Base-by-base conservation (phyloP, 345 rosid genomes). In the Eucalyptus virginea region DNA sequence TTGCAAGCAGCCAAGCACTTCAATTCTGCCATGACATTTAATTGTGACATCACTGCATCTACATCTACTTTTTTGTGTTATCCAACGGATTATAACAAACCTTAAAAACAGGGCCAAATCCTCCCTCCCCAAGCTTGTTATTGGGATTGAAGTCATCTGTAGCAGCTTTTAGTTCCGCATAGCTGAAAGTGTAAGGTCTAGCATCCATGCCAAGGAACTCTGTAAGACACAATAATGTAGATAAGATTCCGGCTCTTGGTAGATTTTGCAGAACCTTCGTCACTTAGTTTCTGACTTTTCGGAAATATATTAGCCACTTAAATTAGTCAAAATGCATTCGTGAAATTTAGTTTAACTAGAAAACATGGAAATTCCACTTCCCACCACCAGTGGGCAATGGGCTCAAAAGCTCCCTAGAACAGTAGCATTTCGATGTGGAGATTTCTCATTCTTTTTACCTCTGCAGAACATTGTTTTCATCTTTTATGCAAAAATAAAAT, bases 71-170 rank as follows among this genome's bases (percentile, higher is more conserved):
- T 65, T 65, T 32, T 0, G 42, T 32, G 42, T 17, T 69, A 69
- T 32, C 42, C 12, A 32, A 69, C 24, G 42, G 6, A 32, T 67
- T 32, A 67, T 3, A 67, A 32, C 81, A 8, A 69, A 69, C 42
- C 81, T 69, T 93, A 77, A 88, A 97, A 86, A 97, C 98, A 5
- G 98, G 95, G 89, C 99, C 97, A 90, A 95, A 97, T 87, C 99
- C 98, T 93, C 98, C 98, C 93, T 97, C 97, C 90, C 97, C 98
- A 81, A 95, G 96, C 91, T 96, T 96, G 92, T 96, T 93, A 85
- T 93, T 88, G 77, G 92, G 91, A 91, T 89, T 92, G 85, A 96
- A 96, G 89, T 94, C 96, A 47, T 95, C 93, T 48, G 97, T 94
- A 44, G 96, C 98, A 90, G 93, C 60, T 90, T 88, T 95, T 77